phyloP scores from a whole-genome alignment of 768 basidiomycete species.

The Pholiota conissans region DNA sequence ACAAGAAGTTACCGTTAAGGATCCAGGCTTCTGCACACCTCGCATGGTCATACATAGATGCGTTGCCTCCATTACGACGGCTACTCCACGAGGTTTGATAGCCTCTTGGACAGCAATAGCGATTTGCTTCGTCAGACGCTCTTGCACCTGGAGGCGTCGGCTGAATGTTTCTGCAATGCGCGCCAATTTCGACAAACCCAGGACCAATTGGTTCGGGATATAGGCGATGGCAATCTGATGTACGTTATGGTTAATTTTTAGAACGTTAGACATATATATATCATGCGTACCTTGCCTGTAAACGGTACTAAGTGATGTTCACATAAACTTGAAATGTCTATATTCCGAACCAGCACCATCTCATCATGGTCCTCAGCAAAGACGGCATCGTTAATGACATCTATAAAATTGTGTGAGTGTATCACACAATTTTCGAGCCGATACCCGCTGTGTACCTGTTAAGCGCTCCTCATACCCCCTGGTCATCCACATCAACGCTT shows the following conservation, averaged over 20 bases:
- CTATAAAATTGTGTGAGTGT: slow-evolving; percentile 39
- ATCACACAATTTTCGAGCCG: slow-evolving; percentile 11
- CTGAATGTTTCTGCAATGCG: slow-evolving; percentile 97
- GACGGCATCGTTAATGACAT: slow-evolving; percentile 98
- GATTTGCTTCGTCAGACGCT: slow-evolving; percentile 95
- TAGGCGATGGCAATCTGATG: slow-evolving; percentile 93
- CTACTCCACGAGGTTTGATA: slow-evolving; percentile 95
- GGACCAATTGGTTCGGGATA: slow-evolving; percentile 92
- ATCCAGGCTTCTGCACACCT: slow-evolving; percentile 97
- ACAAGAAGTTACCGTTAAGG: slow-evolving; percentile 92
- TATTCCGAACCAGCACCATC: slow-evolving; percentile 98
- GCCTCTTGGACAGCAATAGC: slow-evolving; percentile 98
- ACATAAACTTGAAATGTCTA: slow-evolving; percentile 95
- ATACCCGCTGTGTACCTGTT: slow-evolving; percentile 54
- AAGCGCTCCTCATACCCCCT: slow-evolving; percentile 96
- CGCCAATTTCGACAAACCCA: slow-evolving; percentile 95
- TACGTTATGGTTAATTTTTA: slow-evolving; percentile 14
- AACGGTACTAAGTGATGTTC: slow-evolving; percentile 99
- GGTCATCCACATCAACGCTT: slow-evolving; percentile 99
- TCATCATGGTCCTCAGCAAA: slow-evolving; percentile 99
- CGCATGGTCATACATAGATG: slow-evolving; percentile 99
- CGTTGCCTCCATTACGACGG: slow-evolving; percentile 98
- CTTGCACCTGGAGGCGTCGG: slow-evolving; percentile 94
- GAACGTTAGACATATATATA: slow-evolving; percentile 11
- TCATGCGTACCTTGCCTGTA: slow-evolving; percentile 81